A percentile compares a stretch with the other conserved stretches of the same genome.
Conservation (phyloP, 2,329 filamentous ascomycete species). For the Trichoderma breve region DNA sequence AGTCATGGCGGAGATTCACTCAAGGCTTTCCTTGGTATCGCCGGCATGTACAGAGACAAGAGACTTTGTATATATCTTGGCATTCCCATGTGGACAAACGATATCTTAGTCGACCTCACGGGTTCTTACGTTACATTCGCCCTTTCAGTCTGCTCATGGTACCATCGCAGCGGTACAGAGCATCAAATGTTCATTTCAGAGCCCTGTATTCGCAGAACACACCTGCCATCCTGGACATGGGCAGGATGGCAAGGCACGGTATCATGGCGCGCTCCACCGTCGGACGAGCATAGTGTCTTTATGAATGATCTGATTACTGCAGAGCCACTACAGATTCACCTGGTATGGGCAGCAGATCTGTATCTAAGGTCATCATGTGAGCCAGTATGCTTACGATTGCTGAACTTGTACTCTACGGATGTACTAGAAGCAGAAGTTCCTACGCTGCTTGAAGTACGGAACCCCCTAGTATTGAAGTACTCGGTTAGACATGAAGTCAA, state of each 20-base stretch:
- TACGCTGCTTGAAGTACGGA: slow-evolving; percentile 9
- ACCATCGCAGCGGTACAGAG: slow-evolving; percentile 8
- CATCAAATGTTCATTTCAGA: slow-evolving; percentile 10
- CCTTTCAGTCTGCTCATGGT: slow-evolving; percentile 18
- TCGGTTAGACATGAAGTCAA: neutral
- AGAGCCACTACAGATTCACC: neutral
- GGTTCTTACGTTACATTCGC: slow-evolving; percentile 16
- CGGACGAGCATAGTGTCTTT: slow-evolving; percentile 15
- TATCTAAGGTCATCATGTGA: slow-evolving; percentile 8
- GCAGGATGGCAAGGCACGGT: slow-evolving; percentile 18
- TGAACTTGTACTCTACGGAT: slow-evolving; percentile 5
- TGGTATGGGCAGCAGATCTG: slow-evolving; percentile 11
- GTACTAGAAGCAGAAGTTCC: neutral
- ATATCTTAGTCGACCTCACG: slow-evolving; percentile 3
- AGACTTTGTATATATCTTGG: slow-evolving; percentile 15
- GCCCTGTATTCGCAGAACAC: slow-evolving; percentile 5
- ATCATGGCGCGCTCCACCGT: slow-evolving; percentile 18
- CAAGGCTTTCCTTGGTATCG: slow-evolving; percentile 16
- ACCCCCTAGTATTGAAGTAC: neutral
- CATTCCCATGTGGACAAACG: slow-evolving; percentile 16
- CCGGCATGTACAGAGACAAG: slow-evolving; percentile 16
- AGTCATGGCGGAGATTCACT: slow-evolving; percentile 9
- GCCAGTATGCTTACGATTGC: neutral
- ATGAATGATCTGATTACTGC: slow-evolving; percentile 2
- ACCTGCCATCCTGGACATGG: slow-evolving; percentile 19